Evolutionary conservation across 202 grass and related monocot genomes (phyloP), one percentile per base, ranked within the genome.

Genomic region (Setaria viridis): DNA sequence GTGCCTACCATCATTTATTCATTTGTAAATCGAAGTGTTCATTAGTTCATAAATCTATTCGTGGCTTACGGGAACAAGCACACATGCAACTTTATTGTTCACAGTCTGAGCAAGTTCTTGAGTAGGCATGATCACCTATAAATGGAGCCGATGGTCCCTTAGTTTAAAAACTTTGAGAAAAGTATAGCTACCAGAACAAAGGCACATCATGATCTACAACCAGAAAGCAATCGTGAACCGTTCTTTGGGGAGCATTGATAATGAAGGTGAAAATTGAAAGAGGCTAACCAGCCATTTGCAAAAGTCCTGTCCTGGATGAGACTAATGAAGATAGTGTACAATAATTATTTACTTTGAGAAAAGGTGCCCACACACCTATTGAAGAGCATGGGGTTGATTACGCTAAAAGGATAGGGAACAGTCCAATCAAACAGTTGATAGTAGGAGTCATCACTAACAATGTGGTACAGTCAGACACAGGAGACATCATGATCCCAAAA

Each of bases 181-280:
- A 87, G 85, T 65, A 71, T 87, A 63, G 83, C 67, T 75, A 87
- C 59, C 75, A 64, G 76, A 80, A 81, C 80, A 84, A 91, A 91
- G 77, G 77, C 64, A 70, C 70, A 85, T 87, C 80, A 80, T 85
- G 70, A 46, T 81, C 63, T 70, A 63, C 46, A 85, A 65, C 84
- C 64, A 84, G 63, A 91, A 87, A 72, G 70, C 76, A 60, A 70
- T 63, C 35, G 60, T 33, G 80, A 58, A 33, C 4, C 41, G 59
- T 64, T 71, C 21, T 62, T 47, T 58, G 67, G 21, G 48, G 15
- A 50, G 14, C 76, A 67, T 80, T 77, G 37, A 25, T 87, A 70
- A 35, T 48, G 50, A 68, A 60, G 21, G 68, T 53, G 21, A 63
- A 64, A 69, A 42, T 14, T 68, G 74, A 75, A 83, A 76, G 63